Conservation (phyloP, 2,329 filamentous ascomycete genomes). For the Nothophaeocryptopus gaeumannii region DNA sequence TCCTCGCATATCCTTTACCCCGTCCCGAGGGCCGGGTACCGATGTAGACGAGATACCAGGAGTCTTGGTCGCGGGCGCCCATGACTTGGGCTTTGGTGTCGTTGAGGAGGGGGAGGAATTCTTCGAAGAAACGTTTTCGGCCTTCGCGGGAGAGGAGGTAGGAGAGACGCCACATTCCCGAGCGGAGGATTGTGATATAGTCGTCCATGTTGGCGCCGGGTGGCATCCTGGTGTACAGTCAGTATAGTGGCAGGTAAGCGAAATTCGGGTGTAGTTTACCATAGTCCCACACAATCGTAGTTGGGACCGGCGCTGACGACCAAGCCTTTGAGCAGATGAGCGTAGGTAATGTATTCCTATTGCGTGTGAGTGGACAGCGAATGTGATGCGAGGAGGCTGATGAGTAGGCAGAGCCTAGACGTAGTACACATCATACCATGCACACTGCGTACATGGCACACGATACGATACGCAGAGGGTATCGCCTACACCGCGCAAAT, state of each 20-base stretch:
- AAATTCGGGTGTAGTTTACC: constrained; percentile 52
- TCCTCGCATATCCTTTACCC: constrained; percentile 69
- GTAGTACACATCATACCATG: no score
- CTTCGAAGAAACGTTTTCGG: constrained; percentile 69
- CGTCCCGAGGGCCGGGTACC: constrained; percentile 70
- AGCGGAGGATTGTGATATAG: constrained; percentile 67
- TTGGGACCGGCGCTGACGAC: constrained; percentile 72
- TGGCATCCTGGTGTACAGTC: constrained; percentile 59
- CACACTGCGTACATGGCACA: no score
- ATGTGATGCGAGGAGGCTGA: no score
- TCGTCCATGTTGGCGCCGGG: constrained; percentile 72
- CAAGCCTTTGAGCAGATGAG: constrained; percentile 70
- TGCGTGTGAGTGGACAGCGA: no score
- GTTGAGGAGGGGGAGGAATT: constrained; percentile 73
- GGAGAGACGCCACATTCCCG: constrained; percentile 73
- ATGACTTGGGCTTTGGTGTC: constrained; percentile 68
- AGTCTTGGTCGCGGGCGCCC: constrained; percentile 62
- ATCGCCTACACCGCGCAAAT: no score
- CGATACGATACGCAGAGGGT: no score
- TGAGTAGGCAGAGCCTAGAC: no score
- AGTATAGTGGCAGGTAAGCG: not conserved
- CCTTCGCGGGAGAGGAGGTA: constrained; percentile 73
- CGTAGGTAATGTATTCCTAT: constrained; percentile 67
- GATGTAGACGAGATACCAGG: constrained; percentile 81
- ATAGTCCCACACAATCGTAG: constrained; percentile 75